Conservation (phyloP, 345 rosid genomes). For the Cochlearia excelsa region DNA sequence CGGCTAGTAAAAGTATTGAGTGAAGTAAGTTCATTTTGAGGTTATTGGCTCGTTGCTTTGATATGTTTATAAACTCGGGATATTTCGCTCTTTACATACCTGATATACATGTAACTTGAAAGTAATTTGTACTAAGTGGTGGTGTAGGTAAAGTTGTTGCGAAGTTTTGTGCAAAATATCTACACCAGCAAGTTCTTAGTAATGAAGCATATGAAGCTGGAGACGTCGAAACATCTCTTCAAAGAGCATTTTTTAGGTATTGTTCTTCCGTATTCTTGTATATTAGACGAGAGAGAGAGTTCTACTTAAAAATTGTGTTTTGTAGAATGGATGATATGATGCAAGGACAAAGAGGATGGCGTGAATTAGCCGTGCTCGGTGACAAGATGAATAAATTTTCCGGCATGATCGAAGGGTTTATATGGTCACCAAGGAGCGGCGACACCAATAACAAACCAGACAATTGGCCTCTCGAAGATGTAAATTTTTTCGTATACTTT, state of each 20-base stretch:
- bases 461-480: slow-evolving; percentile 64
- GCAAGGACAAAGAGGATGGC: slow-evolving; percentile 91
- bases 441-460: slow-evolving; percentile 44
- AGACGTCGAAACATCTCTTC: slow-evolving; percentile 64
- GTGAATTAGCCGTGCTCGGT: slow-evolving; percentile 75
- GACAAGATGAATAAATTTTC: slow-evolving; percentile 73
- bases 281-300: neutral
- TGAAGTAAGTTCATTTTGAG: neutral
- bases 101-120: neutral
- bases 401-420: slow-evolving; percentile 75
- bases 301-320: neutral
- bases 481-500: slow-evolving; percentile 19
- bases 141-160: slow-evolving; percentile 73
- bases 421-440: slow-evolving; percentile 78
- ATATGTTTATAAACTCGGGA: neutral
- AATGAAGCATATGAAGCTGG: slow-evolving; percentile 65
- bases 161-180: slow-evolving; percentile 82
- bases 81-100: neutral
- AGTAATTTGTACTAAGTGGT: slow-evolving; percentile 3
- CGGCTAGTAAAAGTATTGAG: neutral
- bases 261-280: slow-evolving; percentile 4
- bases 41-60: neutral
- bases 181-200: slow-evolving; percentile 67
- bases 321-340: slow-evolving; percentile 92
- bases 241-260: slow-evolving; percentile 71